Percentiles rank a stretch among this genome's conserved stretches.
Conservation (phyloP, 2,329 filamentous ascomycete species). For the Neonectria coccinea region DNA sequence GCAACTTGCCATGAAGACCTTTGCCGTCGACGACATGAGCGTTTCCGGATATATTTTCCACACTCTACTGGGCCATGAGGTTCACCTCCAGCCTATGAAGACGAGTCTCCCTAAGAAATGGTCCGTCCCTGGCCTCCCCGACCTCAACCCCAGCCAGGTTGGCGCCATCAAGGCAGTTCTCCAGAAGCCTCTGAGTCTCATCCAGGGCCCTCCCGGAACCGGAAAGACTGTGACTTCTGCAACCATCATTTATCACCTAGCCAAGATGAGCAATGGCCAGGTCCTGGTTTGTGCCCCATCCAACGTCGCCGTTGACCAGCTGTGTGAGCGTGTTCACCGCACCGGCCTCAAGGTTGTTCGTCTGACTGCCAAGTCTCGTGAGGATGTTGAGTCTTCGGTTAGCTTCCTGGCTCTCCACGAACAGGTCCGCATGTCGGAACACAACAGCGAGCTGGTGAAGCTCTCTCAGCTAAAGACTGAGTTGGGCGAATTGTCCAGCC, state of each 20-base stretch:
- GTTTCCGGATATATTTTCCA: slow-evolving; percentile 99
- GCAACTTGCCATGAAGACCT: slow-evolving; percentile 99
- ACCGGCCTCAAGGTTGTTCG: slow-evolving; percentile 97
- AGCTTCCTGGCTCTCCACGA: slow-evolving; percentile 95
- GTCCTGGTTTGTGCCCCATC: slow-evolving; percentile 97
- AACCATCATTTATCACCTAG: slow-evolving; percentile 97
- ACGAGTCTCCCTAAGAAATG: slow-evolving; percentile 96
- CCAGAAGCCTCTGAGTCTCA: slow-evolving; percentile 92
- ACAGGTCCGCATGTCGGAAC: slow-evolving; percentile 97
- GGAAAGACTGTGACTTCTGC: slow-evolving; percentile 99
- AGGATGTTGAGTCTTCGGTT: slow-evolving; percentile 98
- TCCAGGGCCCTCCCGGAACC: slow-evolving; percentile 95
- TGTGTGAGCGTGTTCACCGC: slow-evolving; percentile 95
- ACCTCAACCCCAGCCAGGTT: slow-evolving; percentile 95
- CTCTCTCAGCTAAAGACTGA: slow-evolving; percentile 93
- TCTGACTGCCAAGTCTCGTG: slow-evolving; percentile 97
- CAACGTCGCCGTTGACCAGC: slow-evolving; percentile 97
- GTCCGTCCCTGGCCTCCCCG: slow-evolving; percentile 91
- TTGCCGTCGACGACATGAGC: slow-evolving; percentile 97
- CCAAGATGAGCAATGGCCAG: slow-evolving; percentile 93
- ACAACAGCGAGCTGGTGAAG: slow-evolving; percentile 92
- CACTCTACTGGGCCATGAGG: slow-evolving; percentile 93
- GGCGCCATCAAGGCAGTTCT: slow-evolving; percentile 96
- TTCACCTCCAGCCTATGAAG: slow-evolving; percentile 94
- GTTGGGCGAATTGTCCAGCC: slow-evolving; percentile 88